Percentiles rank a stretch among this genome's conserved stretches.
Conservation (phyloP, 495 filamentous ascomycete genomes). For the Aspergillus heteromorphus region DNA sequence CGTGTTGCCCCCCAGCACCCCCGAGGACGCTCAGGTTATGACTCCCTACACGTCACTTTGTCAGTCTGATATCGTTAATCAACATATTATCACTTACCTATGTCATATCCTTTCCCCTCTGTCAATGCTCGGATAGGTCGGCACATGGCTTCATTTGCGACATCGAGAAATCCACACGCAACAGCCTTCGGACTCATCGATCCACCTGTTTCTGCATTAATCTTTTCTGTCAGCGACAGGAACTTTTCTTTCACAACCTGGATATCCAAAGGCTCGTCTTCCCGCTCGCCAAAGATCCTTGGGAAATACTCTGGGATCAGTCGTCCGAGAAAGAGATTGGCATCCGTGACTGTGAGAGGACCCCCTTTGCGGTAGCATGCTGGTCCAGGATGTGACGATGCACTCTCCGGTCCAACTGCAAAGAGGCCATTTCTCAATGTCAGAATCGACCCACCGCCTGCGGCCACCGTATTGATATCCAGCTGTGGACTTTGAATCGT, state of each 20-base stretch:
- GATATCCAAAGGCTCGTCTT: constrained; percentile 73
- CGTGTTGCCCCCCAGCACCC: constrained; percentile 93
- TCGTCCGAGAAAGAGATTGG: constrained; percentile 78
- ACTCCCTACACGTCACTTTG: constrained; percentile 56
- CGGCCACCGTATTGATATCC: constrained; percentile 93
- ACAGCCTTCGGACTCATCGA: constrained; percentile 74
- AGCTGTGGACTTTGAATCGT: constrained; percentile 90
- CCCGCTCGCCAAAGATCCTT: constrained; percentile 84
- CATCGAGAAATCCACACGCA: constrained; percentile 84
- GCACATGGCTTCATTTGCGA: constrained; percentile 96
- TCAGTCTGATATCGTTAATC: not conserved
- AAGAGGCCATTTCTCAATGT: constrained; percentile 85
- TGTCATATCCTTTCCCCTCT: constrained; percentile 86
- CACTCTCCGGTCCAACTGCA: constrained; percentile 87
- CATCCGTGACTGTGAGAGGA: constrained; percentile 85
- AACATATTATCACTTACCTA: not conserved
- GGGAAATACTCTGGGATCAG: constrained; percentile 91
- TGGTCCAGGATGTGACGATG: constrained; percentile 82
- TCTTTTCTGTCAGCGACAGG: constrained; percentile 43
- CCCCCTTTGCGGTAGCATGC: constrained; percentile 91
- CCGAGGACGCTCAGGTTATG: constrained; percentile 91
- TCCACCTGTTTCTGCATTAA: constrained; percentile 51
- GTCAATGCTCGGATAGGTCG: constrained; percentile 88
- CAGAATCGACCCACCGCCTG: constrained; percentile 80
- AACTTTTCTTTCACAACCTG: not conserved